Conservation (phyloP, 2,329 filamentous ascomycete genomes). For the Aureobasidium sp. region DNA sequence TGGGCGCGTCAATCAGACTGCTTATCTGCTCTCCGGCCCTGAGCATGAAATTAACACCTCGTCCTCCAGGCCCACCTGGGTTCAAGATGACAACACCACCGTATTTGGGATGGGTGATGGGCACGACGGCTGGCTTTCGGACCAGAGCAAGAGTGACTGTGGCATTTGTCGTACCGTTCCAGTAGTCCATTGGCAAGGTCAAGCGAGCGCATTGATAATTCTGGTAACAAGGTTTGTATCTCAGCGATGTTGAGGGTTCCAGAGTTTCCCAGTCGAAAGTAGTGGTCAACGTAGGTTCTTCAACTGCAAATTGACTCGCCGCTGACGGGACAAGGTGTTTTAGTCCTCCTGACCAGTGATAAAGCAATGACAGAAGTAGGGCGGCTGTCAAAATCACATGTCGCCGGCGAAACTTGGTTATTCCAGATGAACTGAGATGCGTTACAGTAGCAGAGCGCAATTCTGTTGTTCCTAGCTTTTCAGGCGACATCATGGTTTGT, state of each 20-base stretch:
- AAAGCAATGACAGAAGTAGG: not conserved
- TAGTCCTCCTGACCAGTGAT: not conserved
- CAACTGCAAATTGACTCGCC: not conserved
- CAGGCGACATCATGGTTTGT: not conserved
- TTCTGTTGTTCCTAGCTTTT: not conserved
- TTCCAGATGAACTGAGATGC: too few relatives aligned
- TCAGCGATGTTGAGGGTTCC: not conserved
- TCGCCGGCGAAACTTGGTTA: not conserved
- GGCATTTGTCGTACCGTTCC: conserved; percentile 26
- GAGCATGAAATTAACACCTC: conserved; percentile 24
- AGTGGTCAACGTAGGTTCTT: too few relatives aligned
- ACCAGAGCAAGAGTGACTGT: conserved; percentile 37
- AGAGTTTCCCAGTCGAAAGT: not conserved
- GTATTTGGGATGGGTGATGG: conserved; percentile 34
- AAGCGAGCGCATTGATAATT: conserved; percentile 40
- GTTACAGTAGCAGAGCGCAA: not conserved
- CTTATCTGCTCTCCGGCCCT: conserved; percentile 28
- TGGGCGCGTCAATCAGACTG: conserved; percentile 27
- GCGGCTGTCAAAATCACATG: not conserved
- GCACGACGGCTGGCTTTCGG: conserved; percentile 35
- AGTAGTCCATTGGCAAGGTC: conserved; percentile 38
- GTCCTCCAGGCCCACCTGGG: conserved; percentile 37
- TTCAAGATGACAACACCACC: conserved; percentile 41
- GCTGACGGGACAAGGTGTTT: not conserved
- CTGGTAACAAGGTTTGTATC: conserved; percentile 30